These are phyloP conservation scores for Exophiala sp. DNA, from an alignment of 2,329 filamentous ascomycete genomes.

Conservation along the genomic window DNA sequence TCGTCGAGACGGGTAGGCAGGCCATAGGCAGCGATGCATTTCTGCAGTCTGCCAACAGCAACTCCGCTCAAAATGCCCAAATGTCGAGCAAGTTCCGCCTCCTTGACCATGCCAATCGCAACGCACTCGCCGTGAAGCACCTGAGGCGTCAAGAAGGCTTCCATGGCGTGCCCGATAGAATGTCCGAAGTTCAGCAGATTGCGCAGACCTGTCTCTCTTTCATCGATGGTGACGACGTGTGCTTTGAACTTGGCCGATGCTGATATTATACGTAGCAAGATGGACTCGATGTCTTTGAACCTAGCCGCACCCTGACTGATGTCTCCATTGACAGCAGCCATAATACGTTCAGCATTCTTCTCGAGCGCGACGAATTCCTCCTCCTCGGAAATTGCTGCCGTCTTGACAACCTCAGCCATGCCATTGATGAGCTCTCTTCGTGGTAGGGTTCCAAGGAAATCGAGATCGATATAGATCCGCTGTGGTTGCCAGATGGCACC, in stretches of 20 bases:
- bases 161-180: conserved; percentile 94
- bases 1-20: conserved; percentile 82
- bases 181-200: conserved; percentile 98
- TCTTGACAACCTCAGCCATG: conserved; percentile 98
- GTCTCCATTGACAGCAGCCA: conserved; percentile 66
- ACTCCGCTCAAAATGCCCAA: conserved; percentile 80
- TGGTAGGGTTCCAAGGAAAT: conserved; percentile 86
- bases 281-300: conserved; percentile 66
- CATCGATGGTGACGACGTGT: conserved; percentile 87
- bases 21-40: conserved; percentile 92
- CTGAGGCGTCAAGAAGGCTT: conserved; percentile 92
- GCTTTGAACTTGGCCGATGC: conserved; percentile 93
- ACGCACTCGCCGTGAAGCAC: conserved; percentile 94
- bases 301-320: conserved; percentile 55
- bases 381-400: conserved; percentile 93
- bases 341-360: conserved; percentile 71
- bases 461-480: conserved; percentile 89
- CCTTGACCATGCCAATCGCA: conserved; percentile 97
- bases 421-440: conserved; percentile 94
- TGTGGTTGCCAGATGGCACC: conserved; percentile 96
- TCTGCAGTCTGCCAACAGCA: conserved; percentile 82
- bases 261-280: conserved; percentile 75
- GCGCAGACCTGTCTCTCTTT: conserved; percentile 86
- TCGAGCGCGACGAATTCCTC: conserved; percentile 81
- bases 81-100: conserved; percentile 87